Evolutionary conservation across 176 grass and related monocot species (phyloP), one percentile per base, ranked within the genome.

Genomic region (Raddia distichophylla): DNA sequence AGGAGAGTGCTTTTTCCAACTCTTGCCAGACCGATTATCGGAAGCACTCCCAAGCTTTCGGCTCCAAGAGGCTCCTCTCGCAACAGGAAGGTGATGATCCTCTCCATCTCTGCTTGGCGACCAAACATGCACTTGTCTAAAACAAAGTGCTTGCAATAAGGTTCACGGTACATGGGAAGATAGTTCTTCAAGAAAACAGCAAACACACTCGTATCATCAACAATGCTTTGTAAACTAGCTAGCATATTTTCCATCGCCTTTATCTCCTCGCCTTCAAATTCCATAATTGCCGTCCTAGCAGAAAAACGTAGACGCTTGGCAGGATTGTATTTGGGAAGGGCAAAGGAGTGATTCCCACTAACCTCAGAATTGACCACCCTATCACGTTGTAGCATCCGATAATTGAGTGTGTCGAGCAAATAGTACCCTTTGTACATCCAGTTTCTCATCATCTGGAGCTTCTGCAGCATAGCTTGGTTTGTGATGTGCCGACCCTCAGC

Each of bases 1-100:
- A 66, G 65, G 19, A 88, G 73, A 33, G 61, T 84, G n/a, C 65
- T 88, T 55, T 79, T 88, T 14, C 86, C 86, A 16, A 50, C 56
- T 58, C 15, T 71, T 1, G 0, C 0, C 53, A 43, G 18, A 58
- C 80, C 65, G 47, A 67, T 35, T 22, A 88, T 78, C n/a, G 86
- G 40, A 60, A 81, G 9, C 27, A 70, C 52, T 0, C 17, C 65
- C 15, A 6, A 46, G 32, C 14, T 58, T 44, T 46, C 34, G 10
- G 3, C 9, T 4, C 22, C 2, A 6, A 2, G 67, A 59, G 4
- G 8, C n/a, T 68, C 37, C 1, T 0, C 6, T 34, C 60, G 66
- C 19, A 81, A 5, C 13, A 70, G 3, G 10, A 81, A 71, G 17
- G 60, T 58, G 0, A 58, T 45, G 0, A 81, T 5, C 43, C 66